Percentiles rank a stretch among this genome's conserved stretches.
Evolutionary conservation across 2,329 filamentous ascomycete species (phyloP).

Genomic region (Penicillium sp.): DNA sequence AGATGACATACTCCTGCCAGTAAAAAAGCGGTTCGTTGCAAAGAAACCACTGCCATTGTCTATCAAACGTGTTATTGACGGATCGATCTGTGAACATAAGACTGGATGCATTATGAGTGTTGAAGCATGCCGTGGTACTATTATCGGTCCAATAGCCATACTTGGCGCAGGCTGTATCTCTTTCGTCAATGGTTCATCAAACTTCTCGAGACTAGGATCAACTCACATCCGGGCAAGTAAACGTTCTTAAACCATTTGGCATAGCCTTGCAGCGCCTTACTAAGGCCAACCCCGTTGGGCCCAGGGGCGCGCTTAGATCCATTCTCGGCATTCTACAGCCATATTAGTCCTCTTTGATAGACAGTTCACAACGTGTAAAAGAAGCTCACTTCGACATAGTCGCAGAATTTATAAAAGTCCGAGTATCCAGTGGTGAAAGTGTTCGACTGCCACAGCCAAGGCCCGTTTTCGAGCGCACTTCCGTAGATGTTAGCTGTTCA

Average conservation of each 20-base stretch:
- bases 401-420: slow-evolving; percentile 53
- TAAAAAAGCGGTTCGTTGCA: slow-evolving; percentile 67
- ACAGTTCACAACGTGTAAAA: no score
- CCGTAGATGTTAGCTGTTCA: background rate
- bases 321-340: slow-evolving; percentile 35
- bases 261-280: slow-evolving; percentile 59
- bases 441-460: slow-evolving; percentile 62
- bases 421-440: slow-evolving; percentile 56
- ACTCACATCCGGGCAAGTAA: slow-evolving; percentile 55
- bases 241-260: slow-evolving; percentile 57
- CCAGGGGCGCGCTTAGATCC: slow-evolving; percentile 37
- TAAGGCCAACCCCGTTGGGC: slow-evolving; percentile 56
- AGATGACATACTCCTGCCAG: slow-evolving; percentile 57
- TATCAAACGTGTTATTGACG: slow-evolving; percentile 51
- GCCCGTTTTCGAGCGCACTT: slow-evolving; percentile 58
- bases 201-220: no score
- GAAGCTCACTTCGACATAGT: slow-evolving; percentile 52
- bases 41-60: slow-evolving; percentile 65
- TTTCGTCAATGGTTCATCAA: background rate
- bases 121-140: slow-evolving; percentile 54
- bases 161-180: slow-evolving; percentile 46
- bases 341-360: slow-evolving; percentile 7
- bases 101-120: slow-evolving; percentile 57
- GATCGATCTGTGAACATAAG: slow-evolving; percentile 56
- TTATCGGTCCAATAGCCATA: slow-evolving; percentile 56